Evolutionary conservation across 768 basidiomycete genomes (phyloP).

Genomic region (Rhodotorula diobovata): DNA sequence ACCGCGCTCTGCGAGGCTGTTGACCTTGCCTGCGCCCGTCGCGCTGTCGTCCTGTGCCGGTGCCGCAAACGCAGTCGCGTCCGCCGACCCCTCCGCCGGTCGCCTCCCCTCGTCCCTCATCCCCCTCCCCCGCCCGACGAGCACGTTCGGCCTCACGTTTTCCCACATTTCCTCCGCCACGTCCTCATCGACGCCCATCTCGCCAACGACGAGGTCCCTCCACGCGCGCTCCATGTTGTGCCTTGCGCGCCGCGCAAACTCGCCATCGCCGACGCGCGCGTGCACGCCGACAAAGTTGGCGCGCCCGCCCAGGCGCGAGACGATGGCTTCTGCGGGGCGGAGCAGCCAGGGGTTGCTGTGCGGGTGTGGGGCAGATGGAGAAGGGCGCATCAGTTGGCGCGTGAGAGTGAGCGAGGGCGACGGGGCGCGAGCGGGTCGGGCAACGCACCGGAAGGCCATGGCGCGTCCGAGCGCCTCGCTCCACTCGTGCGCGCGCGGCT

Average conservation of each 20-base stretch:
- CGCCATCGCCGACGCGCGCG: conserved; percentile 64
- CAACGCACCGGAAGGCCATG: conserved; percentile 53
- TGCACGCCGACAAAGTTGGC: conserved; percentile 60
- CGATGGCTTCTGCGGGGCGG: conserved; percentile 52
- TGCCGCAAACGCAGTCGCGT: background rate
- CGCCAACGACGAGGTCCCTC: conserved; percentile 41
- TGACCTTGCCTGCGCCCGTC: no score
- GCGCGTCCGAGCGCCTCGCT: conserved; percentile 49
- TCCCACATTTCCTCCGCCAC: conserved; percentile 31
- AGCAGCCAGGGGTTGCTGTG: conserved; percentile 52
- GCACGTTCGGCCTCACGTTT: conserved; percentile 52
- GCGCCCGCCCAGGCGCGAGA: conserved; percentile 49
- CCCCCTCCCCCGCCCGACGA: conserved; percentile 43
- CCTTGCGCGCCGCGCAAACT: conserved; percentile 53
- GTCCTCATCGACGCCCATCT: conserved; percentile 2
- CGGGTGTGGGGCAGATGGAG: no score
- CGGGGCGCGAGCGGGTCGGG: no score
- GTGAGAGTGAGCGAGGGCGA: no score
- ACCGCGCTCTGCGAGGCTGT: background rate
- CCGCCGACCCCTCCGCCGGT: no score
- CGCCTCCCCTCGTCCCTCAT: background rate
- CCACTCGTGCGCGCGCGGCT: background rate
- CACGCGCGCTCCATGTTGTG: conserved; percentile 54
- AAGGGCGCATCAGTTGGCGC: no score
- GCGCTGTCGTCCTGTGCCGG: background rate